Evolutionary conservation across 75 land plant species (phyloP).

Genomic region (Picea glauca): DNA sequence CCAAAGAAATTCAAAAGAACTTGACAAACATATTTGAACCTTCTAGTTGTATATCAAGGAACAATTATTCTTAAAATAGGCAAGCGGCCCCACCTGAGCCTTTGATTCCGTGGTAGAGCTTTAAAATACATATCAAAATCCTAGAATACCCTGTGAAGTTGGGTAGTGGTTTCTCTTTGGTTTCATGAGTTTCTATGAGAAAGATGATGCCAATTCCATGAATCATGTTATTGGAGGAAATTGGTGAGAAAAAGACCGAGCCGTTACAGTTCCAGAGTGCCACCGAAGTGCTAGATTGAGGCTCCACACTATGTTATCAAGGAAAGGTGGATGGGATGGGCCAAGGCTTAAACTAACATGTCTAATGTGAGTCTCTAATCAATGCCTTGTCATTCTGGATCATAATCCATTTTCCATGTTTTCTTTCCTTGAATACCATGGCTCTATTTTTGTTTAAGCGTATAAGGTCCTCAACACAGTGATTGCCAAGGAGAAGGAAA

Average conservation of each 20-base stretch:
- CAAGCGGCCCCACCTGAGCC: background rate
- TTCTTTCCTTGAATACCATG: background rate
- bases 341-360: background rate
- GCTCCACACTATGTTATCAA: background rate
- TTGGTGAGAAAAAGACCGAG: background rate
- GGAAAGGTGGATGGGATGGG: background rate
- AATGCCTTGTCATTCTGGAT: background rate
- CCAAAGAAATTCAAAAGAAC: too few species aligned
- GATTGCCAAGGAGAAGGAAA: background rate
- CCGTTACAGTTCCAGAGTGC: background rate
- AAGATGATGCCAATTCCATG: too few species aligned
- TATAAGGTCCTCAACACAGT: too few species aligned
- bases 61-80: background rate
- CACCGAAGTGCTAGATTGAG: background rate
- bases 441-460: background rate
- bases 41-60: too few species aligned
- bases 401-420: background rate
- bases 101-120: background rate
- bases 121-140: background rate
- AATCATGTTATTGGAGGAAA: background rate
- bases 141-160: background rate
- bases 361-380: background rate
- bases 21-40: too few species aligned
- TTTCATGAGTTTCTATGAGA: background rate
- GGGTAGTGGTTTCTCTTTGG: background rate